Evolutionary conservation across 495 filamentous ascomycete genomes (phyloP).

Genomic region (Filosporella fistucella): DNA sequence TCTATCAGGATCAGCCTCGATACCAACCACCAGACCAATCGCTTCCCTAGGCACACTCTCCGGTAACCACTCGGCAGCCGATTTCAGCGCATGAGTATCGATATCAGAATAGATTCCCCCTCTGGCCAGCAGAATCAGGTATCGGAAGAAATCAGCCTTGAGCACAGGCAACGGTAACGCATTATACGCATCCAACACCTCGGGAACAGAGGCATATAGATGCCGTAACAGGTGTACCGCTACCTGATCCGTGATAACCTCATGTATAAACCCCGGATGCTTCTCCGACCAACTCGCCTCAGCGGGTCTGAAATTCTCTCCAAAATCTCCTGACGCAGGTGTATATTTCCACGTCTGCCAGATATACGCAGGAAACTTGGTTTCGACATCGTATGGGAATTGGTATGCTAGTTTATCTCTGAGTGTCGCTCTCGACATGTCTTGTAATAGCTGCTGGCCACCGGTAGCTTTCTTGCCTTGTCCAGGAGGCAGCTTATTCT

Average conservation of each 20-base stretch:
- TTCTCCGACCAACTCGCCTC: slow-evolving; percentile 90
- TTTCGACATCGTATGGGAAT: slow-evolving; percentile 84
- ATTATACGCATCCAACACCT: slow-evolving; percentile 88
- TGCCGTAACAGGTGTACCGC: slow-evolving; percentile 77
- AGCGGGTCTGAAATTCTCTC: slow-evolving; percentile 63
- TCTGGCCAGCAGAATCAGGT: slow-evolving; percentile 87
- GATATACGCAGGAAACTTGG: slow-evolving; percentile 93
- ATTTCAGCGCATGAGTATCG: slow-evolving; percentile 80
- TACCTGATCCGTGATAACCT: slow-evolving; percentile 89
- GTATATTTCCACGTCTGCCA: slow-evolving; percentile 99
- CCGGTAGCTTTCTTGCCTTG: slow-evolving; percentile 1
- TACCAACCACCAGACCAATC: slow-evolving; percentile 84
- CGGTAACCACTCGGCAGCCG: slow-evolving; percentile 85
- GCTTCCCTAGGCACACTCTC: slow-evolving; percentile 66
- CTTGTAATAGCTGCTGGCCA: slow-evolving; percentile 34
- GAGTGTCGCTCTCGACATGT: slow-evolving; percentile 59
- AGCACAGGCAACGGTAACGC: slow-evolving; percentile 81
- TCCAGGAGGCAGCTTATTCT: not conserved
- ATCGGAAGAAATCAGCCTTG: slow-evolving; percentile 98
- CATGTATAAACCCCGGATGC: slow-evolving; percentile 89
- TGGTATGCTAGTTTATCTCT: slow-evolving; percentile 85
- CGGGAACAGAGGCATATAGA: slow-evolving; percentile 82
- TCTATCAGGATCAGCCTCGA: slow-evolving; percentile 93
- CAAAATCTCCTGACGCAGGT: slow-evolving; percentile 75
- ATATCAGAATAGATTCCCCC: slow-evolving; percentile 98